These are phyloP conservation scores for Narthecium ossifragum DNA, from an alignment of 106 monocot species.

Conservation along the genomic window DNA sequence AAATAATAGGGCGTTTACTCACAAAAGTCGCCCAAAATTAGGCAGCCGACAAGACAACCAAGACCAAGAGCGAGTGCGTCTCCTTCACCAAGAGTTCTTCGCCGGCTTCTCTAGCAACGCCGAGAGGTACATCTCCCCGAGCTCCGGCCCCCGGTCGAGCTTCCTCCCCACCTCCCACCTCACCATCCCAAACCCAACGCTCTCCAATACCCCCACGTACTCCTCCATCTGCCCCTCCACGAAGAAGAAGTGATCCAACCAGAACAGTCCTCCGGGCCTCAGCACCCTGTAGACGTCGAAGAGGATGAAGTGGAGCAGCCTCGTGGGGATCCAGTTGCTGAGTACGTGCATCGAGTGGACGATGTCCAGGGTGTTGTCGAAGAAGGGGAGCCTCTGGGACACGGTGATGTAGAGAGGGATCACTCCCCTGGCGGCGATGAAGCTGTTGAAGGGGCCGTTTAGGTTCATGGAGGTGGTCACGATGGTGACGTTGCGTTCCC, in stretches of 20 bases:
- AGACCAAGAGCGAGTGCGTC: too few species aligned
- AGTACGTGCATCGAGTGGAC: too few species aligned
- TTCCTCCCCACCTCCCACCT: conserved; percentile 42
- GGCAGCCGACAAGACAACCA: too few species aligned
- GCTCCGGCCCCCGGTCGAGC: conserved; percentile 34
- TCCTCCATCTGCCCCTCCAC: too few species aligned
- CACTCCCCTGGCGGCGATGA: conserved; percentile 51
- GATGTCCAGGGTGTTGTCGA: too few species aligned
- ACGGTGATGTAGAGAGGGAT: conserved; percentile 47
- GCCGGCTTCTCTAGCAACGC: conserved; percentile 39
- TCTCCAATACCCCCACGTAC: conserved; percentile 29
- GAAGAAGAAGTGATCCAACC: conserved; percentile 59
- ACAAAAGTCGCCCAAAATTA: too few species aligned
- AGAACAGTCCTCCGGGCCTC: conserved; percentile 40
- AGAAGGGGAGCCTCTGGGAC: conserved; percentile 43
- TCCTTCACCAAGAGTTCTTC: conserved; percentile 35
- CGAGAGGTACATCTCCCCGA: conserved; percentile 41
- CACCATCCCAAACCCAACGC: conserved; percentile 36
- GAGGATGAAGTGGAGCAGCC: too few species aligned
- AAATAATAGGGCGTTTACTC: too few species aligned
- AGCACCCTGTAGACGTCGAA: too few species aligned
- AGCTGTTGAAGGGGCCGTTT: too few species aligned
- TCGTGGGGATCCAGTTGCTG: too few species aligned
- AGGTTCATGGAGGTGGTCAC: conserved; percentile 57
- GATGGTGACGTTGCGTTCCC: conserved; percentile 28